phyloP scores from a whole-genome alignment of 495 filamentous ascomycete genomes.

The Thermothielavioides terrestris region DNA sequence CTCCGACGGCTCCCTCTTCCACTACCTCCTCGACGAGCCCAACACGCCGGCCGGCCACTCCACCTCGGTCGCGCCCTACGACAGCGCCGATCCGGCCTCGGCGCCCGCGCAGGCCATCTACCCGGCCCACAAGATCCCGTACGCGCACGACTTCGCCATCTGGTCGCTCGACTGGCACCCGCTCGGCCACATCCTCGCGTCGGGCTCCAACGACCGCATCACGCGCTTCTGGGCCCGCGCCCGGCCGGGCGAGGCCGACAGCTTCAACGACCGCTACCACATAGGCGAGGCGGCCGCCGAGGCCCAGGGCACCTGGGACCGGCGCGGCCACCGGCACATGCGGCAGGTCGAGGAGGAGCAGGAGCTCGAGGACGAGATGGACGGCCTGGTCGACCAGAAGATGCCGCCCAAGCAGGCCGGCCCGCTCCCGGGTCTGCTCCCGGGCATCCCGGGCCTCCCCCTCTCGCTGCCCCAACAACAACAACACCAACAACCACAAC shows the following conservation, averaged over 20 bases:
- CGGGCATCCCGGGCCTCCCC: conserved; percentile 40
- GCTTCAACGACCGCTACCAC: conserved; percentile 83
- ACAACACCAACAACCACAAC: conserved; percentile 17
- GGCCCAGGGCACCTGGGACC: conserved; percentile 84
- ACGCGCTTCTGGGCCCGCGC: conserved; percentile 92
- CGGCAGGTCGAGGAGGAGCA: conserved; percentile 87
- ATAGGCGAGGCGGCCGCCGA: conserved; percentile 90
- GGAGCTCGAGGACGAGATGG: conserved; percentile 84
- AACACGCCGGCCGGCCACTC: conserved; percentile 64
- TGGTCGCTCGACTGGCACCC: conserved; percentile 98
- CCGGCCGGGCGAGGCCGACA: conserved; percentile 70
- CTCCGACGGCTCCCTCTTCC: conserved; percentile 77
- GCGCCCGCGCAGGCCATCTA: conserved; percentile 79
- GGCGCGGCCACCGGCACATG: conserved; percentile 66
- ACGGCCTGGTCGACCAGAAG: conserved; percentile 89
- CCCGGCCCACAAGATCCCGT: conserved; percentile 74
- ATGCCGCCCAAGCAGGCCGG: conserved; percentile 50
- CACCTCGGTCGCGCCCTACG: conserved; percentile 67
- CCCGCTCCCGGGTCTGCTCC: conserved; percentile 24
- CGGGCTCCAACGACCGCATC: conserved; percentile 94
- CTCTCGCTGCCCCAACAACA: conserved; percentile 4
- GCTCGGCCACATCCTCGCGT: conserved; percentile 90
- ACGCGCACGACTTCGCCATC: conserved; percentile 86
- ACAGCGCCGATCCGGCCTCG: conserved; percentile 65
- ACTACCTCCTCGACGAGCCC: conserved; percentile 88